phyloP scores from a whole-genome alignment of 2,329 filamentous ascomycete genomes.

The Fusarium liriodendri region DNA sequence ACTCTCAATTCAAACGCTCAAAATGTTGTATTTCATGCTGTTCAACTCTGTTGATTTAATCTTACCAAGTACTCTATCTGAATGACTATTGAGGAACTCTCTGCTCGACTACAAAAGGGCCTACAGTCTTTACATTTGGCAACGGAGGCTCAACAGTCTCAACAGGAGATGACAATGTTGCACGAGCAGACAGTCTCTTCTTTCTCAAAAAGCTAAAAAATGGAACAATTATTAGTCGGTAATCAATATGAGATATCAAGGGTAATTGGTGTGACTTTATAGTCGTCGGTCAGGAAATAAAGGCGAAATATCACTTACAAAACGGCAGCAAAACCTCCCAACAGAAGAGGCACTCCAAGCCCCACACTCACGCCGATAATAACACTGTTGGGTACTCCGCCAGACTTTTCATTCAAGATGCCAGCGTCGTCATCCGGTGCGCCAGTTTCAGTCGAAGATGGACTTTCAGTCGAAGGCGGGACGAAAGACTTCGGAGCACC shows the following conservation, averaged over 20 bases:
- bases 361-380: slow-evolving; percentile 63
- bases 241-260: not conserved
- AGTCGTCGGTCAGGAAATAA: not conserved
- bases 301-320: slow-evolving; percentile 44
- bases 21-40: not conserved
- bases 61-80: not conserved
- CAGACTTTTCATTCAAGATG: slow-evolving; percentile 32
- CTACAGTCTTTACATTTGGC: not conserved
- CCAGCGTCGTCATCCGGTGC: not conserved
- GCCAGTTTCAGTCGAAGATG: not conserved
- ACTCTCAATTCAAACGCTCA: not conserved
- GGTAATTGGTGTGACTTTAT: not conserved
- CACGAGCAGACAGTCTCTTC: not conserved
- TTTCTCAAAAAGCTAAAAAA: not conserved
- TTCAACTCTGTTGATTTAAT: not conserved
- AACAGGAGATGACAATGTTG: not conserved
- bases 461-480: not conserved
- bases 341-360: slow-evolving; percentile 54
- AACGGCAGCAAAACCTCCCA: slow-evolving; percentile 43
- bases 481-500: slow-evolving; percentile 57
- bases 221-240: not conserved
- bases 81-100: not conserved
- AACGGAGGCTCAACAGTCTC: not conserved
- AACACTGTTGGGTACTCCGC: slow-evolving; percentile 55
- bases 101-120: not conserved